A percentile compares a stretch with the other conserved stretches of the same genome.
Evolutionary conservation across 768 basidiomycete genomes (phyloP).

Genomic region (Lentinula lateritia): DNA sequence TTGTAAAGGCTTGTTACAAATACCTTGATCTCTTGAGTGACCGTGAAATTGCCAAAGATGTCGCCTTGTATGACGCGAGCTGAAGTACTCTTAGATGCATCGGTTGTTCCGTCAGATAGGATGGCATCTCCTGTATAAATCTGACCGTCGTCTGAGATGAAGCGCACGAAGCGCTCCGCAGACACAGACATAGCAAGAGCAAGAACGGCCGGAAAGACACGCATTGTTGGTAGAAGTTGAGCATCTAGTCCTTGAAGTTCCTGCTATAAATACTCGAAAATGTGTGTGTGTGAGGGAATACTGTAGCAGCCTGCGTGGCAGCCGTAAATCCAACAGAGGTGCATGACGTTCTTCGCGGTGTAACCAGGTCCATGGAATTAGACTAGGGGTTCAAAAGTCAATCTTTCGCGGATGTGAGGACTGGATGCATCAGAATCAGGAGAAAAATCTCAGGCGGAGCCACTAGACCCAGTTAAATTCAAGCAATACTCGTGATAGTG

Average conservation of each 20-base stretch:
- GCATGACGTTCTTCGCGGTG: neutral
- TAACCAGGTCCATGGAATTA: neutral
- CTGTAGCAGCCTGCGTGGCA: neutral
- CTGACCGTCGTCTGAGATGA: slow-evolving; percentile 20
- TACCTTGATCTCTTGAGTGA: slow-evolving; percentile 27
- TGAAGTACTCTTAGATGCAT: slow-evolving; percentile 19
- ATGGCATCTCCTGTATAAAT: slow-evolving; percentile 24
- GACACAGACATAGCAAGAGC: slow-evolving; percentile 8
- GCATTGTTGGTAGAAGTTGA: neutral
- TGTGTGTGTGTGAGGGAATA: neutral
- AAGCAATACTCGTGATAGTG: neutral
- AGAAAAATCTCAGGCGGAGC: neutral
- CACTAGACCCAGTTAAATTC: neutral
- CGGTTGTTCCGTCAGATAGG: slow-evolving; percentile 13
- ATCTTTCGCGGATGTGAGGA: neutral
- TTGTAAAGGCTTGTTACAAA: neutral
- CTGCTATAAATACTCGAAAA: neutral
- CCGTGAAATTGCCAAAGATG: slow-evolving; percentile 20
- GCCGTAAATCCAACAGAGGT: neutral
- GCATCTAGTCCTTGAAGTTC: neutral
- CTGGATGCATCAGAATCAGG: neutral
- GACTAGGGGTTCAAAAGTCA: neutral
- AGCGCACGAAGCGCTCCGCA: slow-evolving; percentile 22
- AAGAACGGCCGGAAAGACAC: neutral
- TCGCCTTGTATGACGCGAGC: slow-evolving; percentile 21